Conservation (phyloP, 2,329 filamentous ascomycete genomes). For the Penicillium sp. region DNA sequence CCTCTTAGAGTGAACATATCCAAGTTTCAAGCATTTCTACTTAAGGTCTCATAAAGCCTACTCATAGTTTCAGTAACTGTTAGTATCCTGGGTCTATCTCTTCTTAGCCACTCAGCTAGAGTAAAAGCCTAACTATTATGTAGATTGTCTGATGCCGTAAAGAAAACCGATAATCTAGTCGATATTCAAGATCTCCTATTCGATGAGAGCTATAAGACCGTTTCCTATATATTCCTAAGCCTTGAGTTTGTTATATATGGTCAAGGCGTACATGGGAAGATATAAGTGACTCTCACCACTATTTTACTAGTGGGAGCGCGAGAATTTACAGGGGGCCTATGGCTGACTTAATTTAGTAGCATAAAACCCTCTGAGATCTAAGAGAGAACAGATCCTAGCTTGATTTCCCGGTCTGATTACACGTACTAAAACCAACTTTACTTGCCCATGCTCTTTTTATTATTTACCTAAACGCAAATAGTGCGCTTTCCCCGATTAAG, state of each 20-base stretch:
- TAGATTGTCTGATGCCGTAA: too few relatives aligned
- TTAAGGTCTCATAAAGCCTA: too few relatives aligned
- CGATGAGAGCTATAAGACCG: too few relatives aligned
- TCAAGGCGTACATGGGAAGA: not conserved
- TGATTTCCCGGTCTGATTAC: not conserved
- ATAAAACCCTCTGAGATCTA: too few relatives aligned
- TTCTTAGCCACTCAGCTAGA: too few relatives aligned
- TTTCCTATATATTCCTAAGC: too few relatives aligned
- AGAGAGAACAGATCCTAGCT: not conserved
- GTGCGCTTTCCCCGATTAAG: not conserved
- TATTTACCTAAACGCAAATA: not conserved
- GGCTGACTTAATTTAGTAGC: not conserved
- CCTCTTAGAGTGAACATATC: too few relatives aligned
- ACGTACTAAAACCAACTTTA: not conserved
- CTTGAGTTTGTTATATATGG: constrained; percentile 1
- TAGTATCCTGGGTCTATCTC: too few relatives aligned
- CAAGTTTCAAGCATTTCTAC: too few relatives aligned
- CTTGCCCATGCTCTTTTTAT: not conserved
- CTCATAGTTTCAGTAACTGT: too few relatives aligned
- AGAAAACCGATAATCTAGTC: not conserved
- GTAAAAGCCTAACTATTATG: too few relatives aligned
- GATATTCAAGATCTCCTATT: too few relatives aligned
- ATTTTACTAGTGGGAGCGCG: not conserved
- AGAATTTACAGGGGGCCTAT: not conserved
- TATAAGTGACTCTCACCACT: not conserved